These are phyloP conservation scores for Teunomyces lycoperdinae DNA, from an alignment of 805 yeast genomes.

Conservation along the genomic window DNA sequence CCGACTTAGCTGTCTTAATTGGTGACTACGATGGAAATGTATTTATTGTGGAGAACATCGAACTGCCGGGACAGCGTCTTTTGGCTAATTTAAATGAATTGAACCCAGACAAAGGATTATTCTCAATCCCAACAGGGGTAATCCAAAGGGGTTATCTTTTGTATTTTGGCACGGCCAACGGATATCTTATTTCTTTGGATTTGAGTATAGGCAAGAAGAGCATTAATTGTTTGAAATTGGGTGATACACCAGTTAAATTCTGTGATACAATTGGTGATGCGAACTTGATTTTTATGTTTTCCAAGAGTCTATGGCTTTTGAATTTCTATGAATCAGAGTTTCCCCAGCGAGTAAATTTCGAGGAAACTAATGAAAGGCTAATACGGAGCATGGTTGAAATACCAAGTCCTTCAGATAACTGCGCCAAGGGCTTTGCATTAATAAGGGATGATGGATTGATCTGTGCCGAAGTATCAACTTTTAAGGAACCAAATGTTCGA, in stretches of 20 bases:
- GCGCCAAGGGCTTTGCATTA: conserved; percentile 12
- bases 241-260: conserved; percentile 26
- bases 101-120: conserved; percentile 6
- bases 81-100: neutral
- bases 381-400: conserved; percentile 16
- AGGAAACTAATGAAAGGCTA: conserved; percentile 32
- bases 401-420: conserved; percentile 1
- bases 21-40: neutral
- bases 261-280: conserved; percentile 13
- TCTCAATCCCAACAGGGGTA: conserved; percentile 22
- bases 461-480: conserved; percentile 23
- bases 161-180: conserved; percentile 33
- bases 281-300: conserved; percentile 20
- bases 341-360: conserved; percentile 33
- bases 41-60: neutral
- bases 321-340: conserved; percentile 22
- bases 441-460: conserved; percentile 39
- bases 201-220: conserved; percentile 8
- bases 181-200: conserved; percentile 21
- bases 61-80: neutral
- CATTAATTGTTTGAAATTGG: conserved; percentile 19
- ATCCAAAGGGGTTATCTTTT: conserved; percentile 7
- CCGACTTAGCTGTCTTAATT: neutral
- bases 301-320: conserved; percentile 33
- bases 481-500: conserved; percentile 21